Evolutionary conservation across 306 rosid species (phyloP), one percentile per base, ranked within the genome.

Genomic region (Rosa multiflora): DNA sequence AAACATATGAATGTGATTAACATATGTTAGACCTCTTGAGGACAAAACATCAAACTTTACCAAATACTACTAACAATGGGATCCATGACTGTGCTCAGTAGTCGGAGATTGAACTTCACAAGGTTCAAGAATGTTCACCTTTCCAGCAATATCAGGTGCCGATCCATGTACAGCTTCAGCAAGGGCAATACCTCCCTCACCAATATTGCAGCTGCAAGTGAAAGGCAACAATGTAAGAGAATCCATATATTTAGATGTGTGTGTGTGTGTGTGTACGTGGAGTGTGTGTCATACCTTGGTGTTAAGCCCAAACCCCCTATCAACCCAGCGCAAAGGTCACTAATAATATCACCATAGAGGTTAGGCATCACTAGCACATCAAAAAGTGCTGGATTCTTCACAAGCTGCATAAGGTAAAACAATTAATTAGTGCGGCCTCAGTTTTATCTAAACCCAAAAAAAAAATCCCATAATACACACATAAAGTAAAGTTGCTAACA

Each of bases 101-200:
- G 35, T 5, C 18, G 72, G 2, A 17, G 10, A 73, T 20, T 68
- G 8, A 46, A 71, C 62, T 59, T 82, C 56, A 59, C 2, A 59
- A 18, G 66, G 73, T 32, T 52, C 62, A 61, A 52, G 71, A 53
- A 37, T 4, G 47, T 82, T 91, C 76, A 96, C 99, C 99, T 88
- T 93, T 90, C 99, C 99, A 56, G 99, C 99, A 81, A 96, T 96
- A 87, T 96, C 99, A 76, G 99, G 99, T 67, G 99, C 99, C 35
- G 99, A 96, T 88, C 99, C 99, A 82, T 96, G 99, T 62, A 96
- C 99, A 81, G 99, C 99, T 89, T 96, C 99, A 74, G 99, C 99
- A 75, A 96, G 99, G 70, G 99, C 98, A 71, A 96, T 93, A 55
- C 99, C 99, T 71, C 98, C 98, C 88, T 91, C 97, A 39, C 99